A percentile compares a stretch with the other conserved stretches of the same genome.
Conservation (phyloP, 257 asterid genomes). For the Gardenia jasminoides region DNA sequence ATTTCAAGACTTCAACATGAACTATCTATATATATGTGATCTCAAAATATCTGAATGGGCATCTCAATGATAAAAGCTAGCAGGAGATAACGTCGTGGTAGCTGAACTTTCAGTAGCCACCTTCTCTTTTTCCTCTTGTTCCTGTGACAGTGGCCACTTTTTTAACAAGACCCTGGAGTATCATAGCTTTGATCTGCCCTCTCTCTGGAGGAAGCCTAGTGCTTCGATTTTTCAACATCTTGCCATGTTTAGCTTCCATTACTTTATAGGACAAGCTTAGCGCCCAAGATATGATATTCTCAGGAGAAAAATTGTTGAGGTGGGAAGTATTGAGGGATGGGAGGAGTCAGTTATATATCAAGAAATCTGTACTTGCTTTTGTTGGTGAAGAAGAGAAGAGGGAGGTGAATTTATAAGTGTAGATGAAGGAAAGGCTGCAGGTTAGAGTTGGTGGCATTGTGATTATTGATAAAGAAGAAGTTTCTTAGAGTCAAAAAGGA, state of each 20-base stretch:
- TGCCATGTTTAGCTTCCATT: not conserved
- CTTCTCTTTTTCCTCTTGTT: not conserved
- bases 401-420: not conserved
- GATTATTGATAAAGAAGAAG: not conserved
- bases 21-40: not conserved
- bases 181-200: constrained; percentile 32
- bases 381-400: not conserved
- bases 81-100: not conserved
- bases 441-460: not conserved
- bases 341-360: not conserved
- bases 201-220: constrained; percentile 27
- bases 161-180: constrained; percentile 11
- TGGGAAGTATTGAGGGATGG: not conserved
- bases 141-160: not conserved
- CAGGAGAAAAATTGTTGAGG: not conserved
- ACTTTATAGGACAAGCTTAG: not conserved
- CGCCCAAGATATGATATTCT: not conserved
- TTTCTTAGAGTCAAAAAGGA: not conserved
- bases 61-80: not conserved
- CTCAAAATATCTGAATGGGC: not conserved
- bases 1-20: not conserved
- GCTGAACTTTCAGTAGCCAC: not conserved
- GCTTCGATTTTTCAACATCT: not conserved
- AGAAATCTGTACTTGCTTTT: not conserved
- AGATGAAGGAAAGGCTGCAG: not conserved